Percentiles rank a stretch among this genome's conserved stretches.
Conservation (phyloP, 306 rosid genomes). For the Vigna angularis region DNA sequence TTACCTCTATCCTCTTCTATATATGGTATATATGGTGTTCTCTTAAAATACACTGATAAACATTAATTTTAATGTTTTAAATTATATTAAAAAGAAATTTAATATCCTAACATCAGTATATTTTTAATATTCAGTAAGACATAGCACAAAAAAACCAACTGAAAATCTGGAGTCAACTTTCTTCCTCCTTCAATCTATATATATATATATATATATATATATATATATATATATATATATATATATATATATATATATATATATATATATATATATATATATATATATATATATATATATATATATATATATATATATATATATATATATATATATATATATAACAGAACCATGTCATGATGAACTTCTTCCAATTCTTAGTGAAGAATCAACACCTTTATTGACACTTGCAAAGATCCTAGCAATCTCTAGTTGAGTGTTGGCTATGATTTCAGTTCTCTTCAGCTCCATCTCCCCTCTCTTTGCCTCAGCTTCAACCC, state of each 20-base stretch:
- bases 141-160: too few relatives aligned
- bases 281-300: not conserved
- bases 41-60: not conserved
- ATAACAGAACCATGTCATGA: not conserved
- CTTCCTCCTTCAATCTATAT: slow-evolving; percentile 20
- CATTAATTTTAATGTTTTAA: too few relatives aligned
- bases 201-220: not conserved
- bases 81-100: too few relatives aligned
- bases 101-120: too few relatives aligned
- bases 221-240: not conserved
- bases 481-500: slow-evolving; percentile 94
- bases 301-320: not conserved
- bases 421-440: slow-evolving; percentile 94
- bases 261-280: not conserved
- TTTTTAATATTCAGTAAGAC: too few relatives aligned
- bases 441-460: slow-evolving; percentile 89
- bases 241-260: not conserved
- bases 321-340: not conserved
- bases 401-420: slow-evolving; percentile 78
- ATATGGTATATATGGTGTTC: not conserved
- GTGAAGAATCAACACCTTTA: slow-evolving; percentile 87
- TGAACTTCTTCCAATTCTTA: slow-evolving; percentile 81
- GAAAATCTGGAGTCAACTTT: not conserved
- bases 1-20: slow-evolving; percentile 16
- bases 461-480: slow-evolving; percentile 92